These are phyloP conservation scores for Achaetomiella virescens DNA, from an alignment of 495 filamentous ascomycete genomes.

Conservation along the genomic window DNA sequence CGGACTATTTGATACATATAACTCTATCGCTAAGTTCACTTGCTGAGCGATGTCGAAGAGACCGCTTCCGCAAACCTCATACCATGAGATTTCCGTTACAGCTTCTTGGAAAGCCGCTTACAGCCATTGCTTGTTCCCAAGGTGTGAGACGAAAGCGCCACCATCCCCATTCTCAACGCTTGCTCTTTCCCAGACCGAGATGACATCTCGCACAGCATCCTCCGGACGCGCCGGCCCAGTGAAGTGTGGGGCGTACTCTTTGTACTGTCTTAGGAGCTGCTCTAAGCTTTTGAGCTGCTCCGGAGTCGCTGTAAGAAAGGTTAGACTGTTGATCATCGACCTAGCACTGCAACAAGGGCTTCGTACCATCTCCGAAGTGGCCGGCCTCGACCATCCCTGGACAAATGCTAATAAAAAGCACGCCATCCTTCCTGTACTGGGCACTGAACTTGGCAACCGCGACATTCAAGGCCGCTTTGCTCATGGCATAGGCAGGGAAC, in stretches of 20 bases:
- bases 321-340: not conserved
- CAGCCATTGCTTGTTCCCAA: constrained; percentile 2
- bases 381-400: constrained; percentile 44
- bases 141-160: not conserved
- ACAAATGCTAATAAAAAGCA: constrained; percentile 45
- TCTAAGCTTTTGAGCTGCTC: not conserved
- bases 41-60: too few relatives aligned
- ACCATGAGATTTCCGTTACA: too few relatives aligned
- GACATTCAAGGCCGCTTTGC: constrained; percentile 42
- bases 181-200: not conserved
- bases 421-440: constrained; percentile 44
- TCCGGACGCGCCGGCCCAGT: not conserved
- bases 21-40: too few relatives aligned
- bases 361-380: not conserved
- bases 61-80: too few relatives aligned
- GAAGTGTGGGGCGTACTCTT: not conserved
- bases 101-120: too few relatives aligned
- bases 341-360: not conserved
- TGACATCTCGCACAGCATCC: not conserved
- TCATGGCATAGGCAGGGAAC: constrained; percentile 25
- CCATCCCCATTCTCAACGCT: not conserved
- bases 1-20: too few relatives aligned
- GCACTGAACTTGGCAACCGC: constrained; percentile 43
- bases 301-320: not conserved
- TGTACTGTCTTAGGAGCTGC: not conserved